Percentiles rank a stretch among this genome's conserved stretches.
Evolutionary conservation across 495 filamentous ascomycete species (phyloP).

Genomic region (Penicillium daleae): DNA sequence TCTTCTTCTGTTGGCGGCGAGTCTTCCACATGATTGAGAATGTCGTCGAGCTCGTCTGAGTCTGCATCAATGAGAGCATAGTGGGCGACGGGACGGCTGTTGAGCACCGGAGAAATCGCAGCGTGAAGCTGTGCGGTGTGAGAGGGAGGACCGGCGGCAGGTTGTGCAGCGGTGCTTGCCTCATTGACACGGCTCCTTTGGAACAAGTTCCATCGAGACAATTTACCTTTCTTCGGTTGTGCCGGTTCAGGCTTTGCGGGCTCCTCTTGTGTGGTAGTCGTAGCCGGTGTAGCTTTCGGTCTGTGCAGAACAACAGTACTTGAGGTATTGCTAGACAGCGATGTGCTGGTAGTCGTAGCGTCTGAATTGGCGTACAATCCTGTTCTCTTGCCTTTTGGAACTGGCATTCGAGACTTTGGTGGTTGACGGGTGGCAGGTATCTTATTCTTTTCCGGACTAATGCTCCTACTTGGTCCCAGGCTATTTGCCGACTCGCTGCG

Average conservation of each 20-base stretch:
- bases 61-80: conserved; percentile 84
- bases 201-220: conserved; percentile 76
- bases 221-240: conserved; percentile 36
- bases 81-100: conserved; percentile 62
- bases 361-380: conserved; percentile 31
- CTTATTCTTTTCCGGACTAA: conserved; percentile 11
- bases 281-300: conserved; percentile 15
- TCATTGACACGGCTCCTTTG: conserved; percentile 53
- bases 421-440: neutral
- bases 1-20: conserved; percentile 50
- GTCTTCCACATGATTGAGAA: conserved; percentile 64
- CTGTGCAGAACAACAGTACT: conserved; percentile 23
- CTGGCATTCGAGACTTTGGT: conserved; percentile 28
- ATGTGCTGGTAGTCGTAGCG: conserved; percentile 28
- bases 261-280: conserved; percentile 8
- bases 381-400: conserved; percentile 22
- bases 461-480: conserved; percentile 8
- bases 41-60: conserved; percentile 66
- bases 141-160: conserved; percentile 8
- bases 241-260: conserved; percentile 8
- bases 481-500: conserved; percentile 15
- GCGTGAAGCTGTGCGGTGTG: conserved; percentile 42
- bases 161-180: conserved; percentile 17
- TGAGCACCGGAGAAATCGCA: conserved; percentile 41
- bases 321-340: conserved; percentile 35